Conservation (phyloP, 306 rosid genomes). For the Malus fusca region DNA sequence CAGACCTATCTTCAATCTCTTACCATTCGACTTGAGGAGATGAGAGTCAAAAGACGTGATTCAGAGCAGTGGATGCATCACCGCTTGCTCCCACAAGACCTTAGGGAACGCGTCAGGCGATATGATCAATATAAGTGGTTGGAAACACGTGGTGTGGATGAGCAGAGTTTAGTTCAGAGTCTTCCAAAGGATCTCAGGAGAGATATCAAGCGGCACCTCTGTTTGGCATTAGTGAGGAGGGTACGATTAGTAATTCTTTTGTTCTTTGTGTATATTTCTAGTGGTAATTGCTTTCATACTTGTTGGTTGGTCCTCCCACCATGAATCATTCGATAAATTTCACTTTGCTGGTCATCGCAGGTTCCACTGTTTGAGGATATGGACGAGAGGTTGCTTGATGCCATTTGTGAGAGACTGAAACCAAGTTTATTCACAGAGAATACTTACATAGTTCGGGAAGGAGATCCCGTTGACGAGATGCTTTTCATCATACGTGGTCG, state of each 20-base stretch:
- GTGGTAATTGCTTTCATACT: not conserved
- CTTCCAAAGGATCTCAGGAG: slow-evolving; percentile 97
- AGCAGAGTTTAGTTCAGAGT: slow-evolving; percentile 77
- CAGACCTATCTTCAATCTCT: slow-evolving; percentile 99
- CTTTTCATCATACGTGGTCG: slow-evolving; percentile 96
- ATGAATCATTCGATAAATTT: not conserved
- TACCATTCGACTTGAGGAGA: slow-evolving; percentile 94
- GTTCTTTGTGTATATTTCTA: not conserved
- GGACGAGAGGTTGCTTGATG: slow-evolving; percentile 98
- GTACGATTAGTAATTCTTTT: slow-evolving; percentile 38
- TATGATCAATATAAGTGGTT: slow-evolving; percentile 98
- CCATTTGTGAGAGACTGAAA: slow-evolving; percentile 92
- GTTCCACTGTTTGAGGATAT: slow-evolving; percentile 90
- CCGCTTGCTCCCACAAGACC: slow-evolving; percentile 83
- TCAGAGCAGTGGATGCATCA: slow-evolving; percentile 99
- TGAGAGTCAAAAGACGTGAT: slow-evolving; percentile 97
- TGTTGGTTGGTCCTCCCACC: slow-evolving; percentile 3
- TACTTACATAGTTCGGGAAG: slow-evolving; percentile 87
- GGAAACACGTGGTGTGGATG: slow-evolving; percentile 97
- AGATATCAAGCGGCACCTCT: slow-evolving; percentile 92
- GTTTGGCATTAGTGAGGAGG: slow-evolving; percentile 97
- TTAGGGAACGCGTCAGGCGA: slow-evolving; percentile 90
- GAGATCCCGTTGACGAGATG: slow-evolving; percentile 99
- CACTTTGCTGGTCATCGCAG: slow-evolving; percentile 38
- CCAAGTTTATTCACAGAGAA: slow-evolving; percentile 78